Conservation (phyloP, 83 land plant genomes). For the Picea engelmannii region DNA sequence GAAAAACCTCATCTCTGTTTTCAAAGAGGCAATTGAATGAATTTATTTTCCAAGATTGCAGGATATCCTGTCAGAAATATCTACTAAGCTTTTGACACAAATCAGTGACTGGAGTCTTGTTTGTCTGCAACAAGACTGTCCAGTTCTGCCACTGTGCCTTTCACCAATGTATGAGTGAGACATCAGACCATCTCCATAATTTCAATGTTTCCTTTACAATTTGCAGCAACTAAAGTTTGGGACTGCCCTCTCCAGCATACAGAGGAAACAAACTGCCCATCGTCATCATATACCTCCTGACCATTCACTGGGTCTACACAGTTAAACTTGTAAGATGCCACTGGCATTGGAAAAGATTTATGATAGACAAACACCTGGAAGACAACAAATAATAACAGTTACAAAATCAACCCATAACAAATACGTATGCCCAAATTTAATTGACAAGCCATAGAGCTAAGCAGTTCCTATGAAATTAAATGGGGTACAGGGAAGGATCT, state of each 20-base stretch:
- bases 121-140: background rate
- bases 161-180: background rate
- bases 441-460: background rate
- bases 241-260: constrained; percentile 95
- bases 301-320: constrained; percentile 80
- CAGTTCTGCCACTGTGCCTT: background rate
- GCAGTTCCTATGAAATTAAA: background rate
- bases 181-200: constrained; percentile 75
- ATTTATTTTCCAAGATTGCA: background rate
- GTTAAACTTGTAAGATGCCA: constrained; percentile 88
- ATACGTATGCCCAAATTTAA: background rate
- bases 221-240: constrained; percentile 84
- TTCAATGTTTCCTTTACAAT: constrained; percentile 85
- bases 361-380: constrained; percentile 87
- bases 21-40: background rate
- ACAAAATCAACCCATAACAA: constrained; percentile 3
- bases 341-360: constrained; percentile 87
- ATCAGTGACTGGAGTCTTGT: too few species aligned
- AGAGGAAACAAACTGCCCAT: constrained; percentile 91
- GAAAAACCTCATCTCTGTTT: background rate
- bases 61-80: background rate
- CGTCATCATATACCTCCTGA: constrained; percentile 72
- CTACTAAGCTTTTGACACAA: background rate
- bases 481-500: background rate
- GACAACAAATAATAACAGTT: constrained; percentile 8